Evolutionary conservation across 768 basidiomycete genomes (phyloP), one percentile per base, ranked within the genome.

Genomic region (Exsudoporus frostii): DNA sequence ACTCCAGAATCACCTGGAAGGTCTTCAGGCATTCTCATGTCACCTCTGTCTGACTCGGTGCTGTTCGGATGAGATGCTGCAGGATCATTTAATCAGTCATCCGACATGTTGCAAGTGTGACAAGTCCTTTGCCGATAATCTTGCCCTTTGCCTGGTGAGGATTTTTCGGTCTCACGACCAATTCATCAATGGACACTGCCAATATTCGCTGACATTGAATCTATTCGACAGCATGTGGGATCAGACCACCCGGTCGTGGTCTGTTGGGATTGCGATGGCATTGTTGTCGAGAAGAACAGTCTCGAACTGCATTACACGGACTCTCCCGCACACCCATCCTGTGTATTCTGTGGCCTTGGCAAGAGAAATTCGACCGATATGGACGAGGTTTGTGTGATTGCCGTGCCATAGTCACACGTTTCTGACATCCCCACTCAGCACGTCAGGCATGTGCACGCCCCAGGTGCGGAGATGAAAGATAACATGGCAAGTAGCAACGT

Each of bases 261-360:
- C 34, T 69, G 66, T 51, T 68, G 66, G 66, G 66, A 69, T 24
- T 68, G 66, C 30, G 63, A 57, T 33, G 67, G 66, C 5, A 40
- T 55, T 1, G 59, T 68, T 5, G 45, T 68, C 13, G 67, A 65
- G 9, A 58, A 43, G 14, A 45, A 33, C 19, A 50, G 33, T 48
- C 57, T 67, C 33, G 61, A 58, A 15, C 48, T 39, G 24, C 66
- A 67, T 40, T 68, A 66, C 13, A 38, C 58, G 17, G 65, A 62
- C 5, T 65, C 58, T 22, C 14, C 60, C 17, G 47, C 47, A 14
- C 66, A 67, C 14, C 62, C 62, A 14, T 53, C 62, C 11, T 67
- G 66, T 42, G 25, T 25, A 2, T 32, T 52, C 37, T 68, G 66
- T 29, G 57, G 58, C 5, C 15, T 59, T 20, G 57, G 66, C 3